Evolutionary conservation across 306 rosid species (phyloP), one percentile per base, ranked within the genome.

Genomic region (Trifolium repens): DNA sequence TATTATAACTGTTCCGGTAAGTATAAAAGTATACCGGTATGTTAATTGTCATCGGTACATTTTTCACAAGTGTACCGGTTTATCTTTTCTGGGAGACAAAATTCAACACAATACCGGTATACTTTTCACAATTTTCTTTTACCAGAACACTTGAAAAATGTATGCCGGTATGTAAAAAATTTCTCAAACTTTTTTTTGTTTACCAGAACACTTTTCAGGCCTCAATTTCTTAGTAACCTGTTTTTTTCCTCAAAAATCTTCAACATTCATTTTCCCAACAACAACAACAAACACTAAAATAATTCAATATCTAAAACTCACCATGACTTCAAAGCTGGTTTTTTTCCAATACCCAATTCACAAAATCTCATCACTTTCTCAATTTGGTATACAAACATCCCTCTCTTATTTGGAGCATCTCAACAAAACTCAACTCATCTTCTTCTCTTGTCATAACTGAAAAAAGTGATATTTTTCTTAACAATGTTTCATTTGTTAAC

Each of bases 291-390:
- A 19, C 22, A 13, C 1, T 61, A 7, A 44, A 77, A 12, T 66
- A 86, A 67, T 85, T 89, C 83, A 80, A 78, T 43, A 47, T 43
- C 80, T 82, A 88, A 16, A 2, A 40, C 79, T 78, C 87, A 19
- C 92, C 90, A 58, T 91, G 97, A 63, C 42, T 91, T 91, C 89
- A 53, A 85, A 13, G 91, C 97, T 3, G 97, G 97, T 3, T 91
- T 91, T 63, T 50, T 9, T 2, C 69, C 13, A 54, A 12, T 49
- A 7, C 79, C 92, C 35, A 22, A 32, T 7, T 60, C 83, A 27
- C 54, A 3, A 34, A 77, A 77, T 37, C 81, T 34, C 75, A 87
- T 65, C 87, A 76, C 59, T 27, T 91, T 91, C 91, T 89, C 94
- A 9, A 49, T 91, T 58, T 87, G 91, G 90, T 89, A 69, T 83